These are phyloP conservation scores for Lophiostoma macrostomum DNA, from an alignment of 495 filamentous ascomycete genomes.

Conservation along the genomic window DNA sequence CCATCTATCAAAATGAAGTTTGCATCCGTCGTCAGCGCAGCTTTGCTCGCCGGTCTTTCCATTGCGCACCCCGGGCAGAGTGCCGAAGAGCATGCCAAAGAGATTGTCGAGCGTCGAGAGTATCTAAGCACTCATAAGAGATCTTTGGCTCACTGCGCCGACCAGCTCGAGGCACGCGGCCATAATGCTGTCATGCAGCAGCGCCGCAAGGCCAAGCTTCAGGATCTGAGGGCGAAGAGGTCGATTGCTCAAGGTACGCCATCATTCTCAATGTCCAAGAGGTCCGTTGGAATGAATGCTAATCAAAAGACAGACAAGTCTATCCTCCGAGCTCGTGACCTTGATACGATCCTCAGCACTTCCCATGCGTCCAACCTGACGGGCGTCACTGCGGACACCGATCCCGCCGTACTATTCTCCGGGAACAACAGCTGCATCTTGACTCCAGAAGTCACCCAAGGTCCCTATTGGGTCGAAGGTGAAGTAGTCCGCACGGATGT, in stretches of 20 bases:
- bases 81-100: background rate
- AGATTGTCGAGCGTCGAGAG: constrained; percentile 10
- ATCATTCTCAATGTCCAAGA: background rate
- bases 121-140: constrained; percentile 29
- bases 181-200: constrained; percentile 5
- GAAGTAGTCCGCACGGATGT: constrained; percentile 54
- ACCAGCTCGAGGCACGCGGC: constrained; percentile 10
- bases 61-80: constrained; percentile 14
- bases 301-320: background rate
- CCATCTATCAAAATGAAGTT: constrained; percentile 4
- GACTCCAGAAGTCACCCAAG: constrained; percentile 26
- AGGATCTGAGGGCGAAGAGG: constrained; percentile 8
- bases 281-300: background rate
- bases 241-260: constrained; percentile 13
- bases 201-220: constrained; percentile 7
- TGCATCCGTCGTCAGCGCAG: background rate
- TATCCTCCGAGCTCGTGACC: constrained; percentile 40
- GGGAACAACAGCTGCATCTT: constrained; percentile 38
- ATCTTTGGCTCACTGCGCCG: constrained; percentile 18
- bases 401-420: constrained; percentile 50
- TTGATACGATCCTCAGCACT: constrained; percentile 44
- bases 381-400: constrained; percentile 49
- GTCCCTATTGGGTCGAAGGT: constrained; percentile 35
- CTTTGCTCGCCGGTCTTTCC: background rate
- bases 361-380: constrained; percentile 47